Conservation (phyloP, 805 yeast species). For the Wickerhamiella spandovensis region DNA sequence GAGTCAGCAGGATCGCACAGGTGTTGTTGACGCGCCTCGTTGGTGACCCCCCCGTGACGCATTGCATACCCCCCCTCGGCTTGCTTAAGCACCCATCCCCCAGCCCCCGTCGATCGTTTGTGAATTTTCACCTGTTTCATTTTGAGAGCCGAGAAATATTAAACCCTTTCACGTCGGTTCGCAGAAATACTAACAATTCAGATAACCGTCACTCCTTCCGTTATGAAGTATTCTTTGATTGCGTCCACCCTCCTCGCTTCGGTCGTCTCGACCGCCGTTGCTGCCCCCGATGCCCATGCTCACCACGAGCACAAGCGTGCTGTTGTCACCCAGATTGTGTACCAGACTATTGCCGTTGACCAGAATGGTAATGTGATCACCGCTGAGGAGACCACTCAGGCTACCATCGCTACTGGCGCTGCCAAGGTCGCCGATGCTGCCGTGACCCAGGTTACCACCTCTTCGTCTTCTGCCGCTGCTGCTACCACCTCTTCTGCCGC, state of each 20-base stretch:
- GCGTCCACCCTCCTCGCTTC: slow-evolving; percentile 11
- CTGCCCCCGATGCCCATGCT: slow-evolving; percentile 32
- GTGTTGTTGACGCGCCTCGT: neutral
- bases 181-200: slow-evolving; percentile 6
- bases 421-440: slow-evolving; percentile 12
- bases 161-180: slow-evolving; percentile 3
- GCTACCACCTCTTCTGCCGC: slow-evolving; percentile 17
- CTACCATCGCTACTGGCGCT: slow-evolving; percentile 23
- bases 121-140: slow-evolving; percentile 1
- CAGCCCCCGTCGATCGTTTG: neutral
- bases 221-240: slow-evolving; percentile 6
- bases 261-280: slow-evolving; percentile 23
- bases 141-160: too few relatives aligned
- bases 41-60: neutral
- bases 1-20: neutral
- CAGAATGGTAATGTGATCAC: slow-evolving; percentile 26
- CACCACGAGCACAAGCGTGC: slow-evolving; percentile 37
- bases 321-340: slow-evolving; percentile 32
- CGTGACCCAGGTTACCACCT: slow-evolving; percentile 14
- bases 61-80: too few relatives aligned
- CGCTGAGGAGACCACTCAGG: slow-evolving; percentile 26
- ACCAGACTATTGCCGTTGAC: slow-evolving; percentile 33
- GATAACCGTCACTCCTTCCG: neutral
- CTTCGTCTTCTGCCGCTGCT: slow-evolving; percentile 22
- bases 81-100: neutral